Conservation (phyloP, 495 filamentous ascomycete species). For the Patellaria atrata region DNA sequence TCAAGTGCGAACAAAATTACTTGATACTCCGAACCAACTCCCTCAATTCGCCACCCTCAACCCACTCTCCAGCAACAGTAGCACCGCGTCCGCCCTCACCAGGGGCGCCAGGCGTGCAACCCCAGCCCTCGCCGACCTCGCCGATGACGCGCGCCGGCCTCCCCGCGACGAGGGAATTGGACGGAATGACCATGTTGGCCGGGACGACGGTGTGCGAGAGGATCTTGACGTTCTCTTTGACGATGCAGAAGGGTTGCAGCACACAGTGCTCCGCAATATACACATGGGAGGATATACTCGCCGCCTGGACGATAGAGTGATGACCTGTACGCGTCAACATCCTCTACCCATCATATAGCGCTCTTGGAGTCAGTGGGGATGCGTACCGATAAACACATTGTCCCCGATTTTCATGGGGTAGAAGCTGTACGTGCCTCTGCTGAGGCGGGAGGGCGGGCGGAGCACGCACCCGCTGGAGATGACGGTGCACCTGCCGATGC, state of each 20-base stretch:
- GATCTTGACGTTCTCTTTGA: slow-evolving; percentile 80
- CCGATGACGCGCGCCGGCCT: slow-evolving; percentile 69
- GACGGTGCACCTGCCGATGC: slow-evolving; percentile 78
- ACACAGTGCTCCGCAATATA: slow-evolving; percentile 60
- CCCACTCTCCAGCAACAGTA: slow-evolving; percentile 17
- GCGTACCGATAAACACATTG: slow-evolving; percentile 72
- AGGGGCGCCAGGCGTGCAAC: slow-evolving; percentile 35
- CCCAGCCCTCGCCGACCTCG: slow-evolving; percentile 71
- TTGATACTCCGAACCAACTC: slow-evolving; percentile 28
- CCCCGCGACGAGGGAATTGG: slow-evolving; percentile 73
- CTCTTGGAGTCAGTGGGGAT: background rate
- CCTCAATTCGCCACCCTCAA: slow-evolving; percentile 30
- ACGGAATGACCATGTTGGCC: slow-evolving; percentile 78
- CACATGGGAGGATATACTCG: slow-evolving; percentile 42
- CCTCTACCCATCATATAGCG: background rate
- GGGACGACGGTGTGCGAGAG: slow-evolving; percentile 73
- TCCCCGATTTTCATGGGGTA: slow-evolving; percentile 83
- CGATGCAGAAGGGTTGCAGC: slow-evolving; percentile 69
- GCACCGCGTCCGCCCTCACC: slow-evolving; percentile 25
- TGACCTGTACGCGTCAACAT: slow-evolving; percentile 8
- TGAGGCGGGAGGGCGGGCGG: slow-evolving; percentile 60
- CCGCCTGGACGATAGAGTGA: slow-evolving; percentile 16
- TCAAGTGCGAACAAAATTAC: no score
- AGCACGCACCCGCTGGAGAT: slow-evolving; percentile 59
- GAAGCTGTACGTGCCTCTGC: slow-evolving; percentile 47